Conservation (phyloP, 2,329 filamentous ascomycete species). For the Capronia epimyces region DNA sequence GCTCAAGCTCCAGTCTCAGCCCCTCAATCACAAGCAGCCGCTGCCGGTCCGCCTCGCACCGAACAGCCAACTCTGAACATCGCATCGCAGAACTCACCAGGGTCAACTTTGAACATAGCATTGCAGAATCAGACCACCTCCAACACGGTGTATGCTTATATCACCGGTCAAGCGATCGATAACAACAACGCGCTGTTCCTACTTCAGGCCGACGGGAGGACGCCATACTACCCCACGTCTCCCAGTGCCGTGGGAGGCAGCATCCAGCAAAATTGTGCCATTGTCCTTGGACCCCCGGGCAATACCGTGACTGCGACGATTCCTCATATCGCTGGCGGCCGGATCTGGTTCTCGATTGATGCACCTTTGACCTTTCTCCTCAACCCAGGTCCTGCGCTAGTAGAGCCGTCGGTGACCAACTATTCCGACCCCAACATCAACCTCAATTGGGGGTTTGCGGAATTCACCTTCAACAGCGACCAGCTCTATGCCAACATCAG, state of each 20-base stretch:
- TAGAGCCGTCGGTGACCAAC: conserved; percentile 70
- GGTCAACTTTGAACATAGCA: conserved; percentile 53
- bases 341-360: conserved; percentile 65
- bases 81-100: conserved; percentile 1
- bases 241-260: conserved; percentile 42
- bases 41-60: conserved; percentile 4
- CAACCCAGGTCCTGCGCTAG: conserved; percentile 66
- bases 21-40: conserved; percentile 2
- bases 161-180: conserved; percentile 62
- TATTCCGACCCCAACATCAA: conserved; percentile 57
- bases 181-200: conserved; percentile 57
- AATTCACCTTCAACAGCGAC: conserved; percentile 59
- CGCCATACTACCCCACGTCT: conserved; percentile 59
- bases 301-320: conserved; percentile 57
- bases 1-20: not conserved
- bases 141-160: conserved; percentile 59
- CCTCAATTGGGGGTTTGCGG: conserved; percentile 61
- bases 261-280: conserved; percentile 53
- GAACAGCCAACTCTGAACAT: not conserved
- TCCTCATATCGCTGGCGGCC: conserved; percentile 63
- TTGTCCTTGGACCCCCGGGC: conserved; percentile 59
- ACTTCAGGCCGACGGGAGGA: conserved; percentile 60
- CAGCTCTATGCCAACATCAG: conserved; percentile 65
- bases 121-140: conserved; percentile 62
- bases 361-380: conserved; percentile 60